Evolutionary conservation across 2,329 filamentous ascomycete species (phyloP), one percentile per base, ranked within the genome.

Genomic region (Phialemoniopsis sp.): DNA sequence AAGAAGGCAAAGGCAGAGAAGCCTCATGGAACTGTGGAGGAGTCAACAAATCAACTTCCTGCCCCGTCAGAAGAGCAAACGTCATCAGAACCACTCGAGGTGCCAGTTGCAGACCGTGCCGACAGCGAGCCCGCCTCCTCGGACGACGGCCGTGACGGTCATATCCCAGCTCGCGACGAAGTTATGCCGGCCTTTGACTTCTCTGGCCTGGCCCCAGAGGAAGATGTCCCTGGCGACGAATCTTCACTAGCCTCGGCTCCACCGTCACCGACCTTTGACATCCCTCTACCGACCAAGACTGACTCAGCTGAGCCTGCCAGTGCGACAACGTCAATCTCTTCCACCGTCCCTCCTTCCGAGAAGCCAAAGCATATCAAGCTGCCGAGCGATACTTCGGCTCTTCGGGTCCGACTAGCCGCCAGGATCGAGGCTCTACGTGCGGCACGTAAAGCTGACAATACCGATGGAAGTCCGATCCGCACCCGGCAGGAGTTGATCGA

Each of bases 401-500:
- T 95, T 34, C 82, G 86, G 54, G 80, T 84, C 41, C 84, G 90
- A 33, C 73, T 98, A 37, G 82, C 86, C 41, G 86, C 87, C 50
- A 86, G 82, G 46, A 89, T 98, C 40, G 87, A 93, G 51, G 84
- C 84, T 34, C 79, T 97, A 36, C 86, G 91, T 43, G 86, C 87
- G 9, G 82, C 82, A 18, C 83, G 93, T 43, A 95, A 95, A 61
- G 90, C 91, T 6, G 89, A 94, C 51, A 88, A 86, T 6, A 74
- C 82, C 1, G 82, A 94, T 51, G 89, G 89, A 44, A 84, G 85
- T 54, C 83, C 86, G 13, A 87, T 91, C 41, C 82, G 86, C 47
- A 95, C 88, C 44, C 80, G 93, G 45, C 86, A 95, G 64, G 90
- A 97, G 58, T 76, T 98, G 12, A 89, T 98, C 52, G 93, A 97